phyloP scores from a whole-genome alignment of 768 basidiomycete genomes.

The Russula brevipes region DNA sequence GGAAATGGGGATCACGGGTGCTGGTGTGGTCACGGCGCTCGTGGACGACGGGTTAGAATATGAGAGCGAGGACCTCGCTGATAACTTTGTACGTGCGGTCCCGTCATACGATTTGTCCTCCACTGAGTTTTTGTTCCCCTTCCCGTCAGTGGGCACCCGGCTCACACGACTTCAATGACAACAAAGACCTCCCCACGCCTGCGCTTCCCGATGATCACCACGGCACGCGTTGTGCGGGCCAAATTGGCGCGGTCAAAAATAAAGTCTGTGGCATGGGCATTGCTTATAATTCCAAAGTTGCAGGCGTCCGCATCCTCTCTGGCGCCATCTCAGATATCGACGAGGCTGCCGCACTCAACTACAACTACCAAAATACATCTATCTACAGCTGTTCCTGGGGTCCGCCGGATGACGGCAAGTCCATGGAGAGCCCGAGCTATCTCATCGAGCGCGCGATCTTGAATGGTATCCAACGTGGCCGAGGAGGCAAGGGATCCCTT shows the following conservation, averaged over 20 bases:
- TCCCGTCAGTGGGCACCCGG: conserved; percentile 65
- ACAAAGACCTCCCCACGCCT: conserved; percentile 80
- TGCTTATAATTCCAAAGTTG: conserved; percentile 85
- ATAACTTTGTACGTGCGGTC: conserved; percentile 75
- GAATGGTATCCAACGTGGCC: conserved; percentile 88
- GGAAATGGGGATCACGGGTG: conserved; percentile 86
- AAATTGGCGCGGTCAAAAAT: conserved; percentile 90
- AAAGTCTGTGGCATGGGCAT: conserved; percentile 92
- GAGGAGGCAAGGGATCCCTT: conserved; percentile 84
- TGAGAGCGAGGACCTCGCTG: conserved; percentile 76
- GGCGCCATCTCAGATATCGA: conserved; percentile 93
- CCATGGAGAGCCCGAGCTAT: conserved; percentile 91
- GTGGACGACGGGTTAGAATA: conserved; percentile 97
- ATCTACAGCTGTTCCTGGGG: conserved; percentile 99
- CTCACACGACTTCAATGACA: conserved; percentile 96
- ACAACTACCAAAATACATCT: conserved; percentile 84
- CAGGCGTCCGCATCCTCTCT: conserved; percentile 92
- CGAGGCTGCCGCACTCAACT: conserved; percentile 93
- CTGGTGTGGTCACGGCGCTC: conserved; percentile 79
- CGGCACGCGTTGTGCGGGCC: conserved; percentile 96
- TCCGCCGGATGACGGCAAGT: conserved; percentile 88
- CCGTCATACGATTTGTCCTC: neutral
- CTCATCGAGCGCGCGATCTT: conserved; percentile 91
- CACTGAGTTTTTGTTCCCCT: neutral
- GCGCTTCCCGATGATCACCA: conserved; percentile 89